Base-by-base conservation (phyloP, 495 filamentous ascomycete species). In the Penicillium atrosanguineum region DNA sequence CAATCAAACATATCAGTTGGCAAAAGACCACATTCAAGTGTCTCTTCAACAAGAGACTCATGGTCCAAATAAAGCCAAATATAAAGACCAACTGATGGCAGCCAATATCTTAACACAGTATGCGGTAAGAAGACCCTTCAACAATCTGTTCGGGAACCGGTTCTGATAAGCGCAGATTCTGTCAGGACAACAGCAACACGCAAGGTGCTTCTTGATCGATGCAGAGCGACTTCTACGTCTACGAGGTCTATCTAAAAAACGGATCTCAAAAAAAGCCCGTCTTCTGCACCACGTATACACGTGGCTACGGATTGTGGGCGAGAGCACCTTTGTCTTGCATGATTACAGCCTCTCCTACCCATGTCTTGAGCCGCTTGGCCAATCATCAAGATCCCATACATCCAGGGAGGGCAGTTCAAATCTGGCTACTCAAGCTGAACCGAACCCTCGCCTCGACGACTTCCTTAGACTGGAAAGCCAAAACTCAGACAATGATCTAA, bases 51-150 rank as follows among this genome's bases (percentile, higher is more conserved):
- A 61, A 7, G 70, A 73, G 42, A 67, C 58, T 0, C 46, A 59
- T 8, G 60, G 62, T 4, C 58, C 65, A 9, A 73, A 69, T 37
- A 67, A 65, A 39, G 67, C 68, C 18, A 73, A 73, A 46, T 73
- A 71, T 25, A 73, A 73, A 47, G 70, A 73, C n/a, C 70, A 73
- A 37, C 42, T 73, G 26, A 73, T 73, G 70, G 69, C 70, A 7
- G 59, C 64, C 4, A 69, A 61, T 21, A 65, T 61, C 19, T 44
- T 73, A 41, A 67, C 63, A 7, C 60, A 68, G 36, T 71, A 62
- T 50, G 64, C 70, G 2, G 70, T 73, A 52, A 54, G 61, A 14
- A 4, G 20, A 23, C 14, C 34, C 4, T 42, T 20, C 38, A 40
- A 2, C 18, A 16, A 40, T 9, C 18, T 40, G n/a, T 9, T 9